Evolutionary conservation across 495 filamentous ascomycete species (phyloP).

Genomic region (Bryoglossum gracile): DNA sequence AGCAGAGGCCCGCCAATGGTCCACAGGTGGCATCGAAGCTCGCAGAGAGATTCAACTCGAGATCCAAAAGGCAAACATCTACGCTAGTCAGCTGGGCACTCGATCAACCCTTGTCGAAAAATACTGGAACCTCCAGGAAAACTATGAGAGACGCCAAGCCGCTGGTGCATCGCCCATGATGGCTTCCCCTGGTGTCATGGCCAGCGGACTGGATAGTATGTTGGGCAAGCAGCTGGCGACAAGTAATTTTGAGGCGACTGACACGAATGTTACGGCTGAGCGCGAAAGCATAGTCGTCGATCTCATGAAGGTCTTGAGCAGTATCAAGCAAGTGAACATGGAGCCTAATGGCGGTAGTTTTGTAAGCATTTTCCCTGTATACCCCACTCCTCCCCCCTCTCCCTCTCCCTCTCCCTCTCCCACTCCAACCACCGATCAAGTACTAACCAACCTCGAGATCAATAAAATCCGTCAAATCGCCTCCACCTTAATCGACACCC

Average conservation of each 20-base stretch:
- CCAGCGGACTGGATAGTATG: slow-evolving; percentile 24
- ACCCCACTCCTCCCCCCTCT: not conserved
- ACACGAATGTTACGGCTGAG: slow-evolving; percentile 55
- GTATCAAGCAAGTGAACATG: slow-evolving; percentile 71
- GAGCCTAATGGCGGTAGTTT: slow-evolving; percentile 74
- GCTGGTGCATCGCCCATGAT: slow-evolving; percentile 31
- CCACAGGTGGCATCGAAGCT: not conserved
- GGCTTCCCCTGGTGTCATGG: slow-evolving; percentile 14
- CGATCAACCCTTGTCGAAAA: slow-evolving; percentile 77
- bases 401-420: not conserved
- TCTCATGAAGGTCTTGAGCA: slow-evolving; percentile 59
- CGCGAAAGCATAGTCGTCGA: slow-evolving; percentile 69
- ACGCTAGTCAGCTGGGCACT: slow-evolving; percentile 64
- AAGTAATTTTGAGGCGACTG: slow-evolving; percentile 37
- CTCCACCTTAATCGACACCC: slow-evolving; percentile 60
- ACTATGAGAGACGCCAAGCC: slow-evolving; percentile 72
- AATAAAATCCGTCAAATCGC: slow-evolving; percentile 70
- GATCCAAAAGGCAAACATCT: slow-evolving; percentile 83
- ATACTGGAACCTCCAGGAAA: slow-evolving; percentile 40
- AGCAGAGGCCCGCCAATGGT: not conserved
- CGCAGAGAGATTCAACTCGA: slow-evolving; percentile 53
- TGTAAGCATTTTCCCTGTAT: slow-evolving; percentile 27
- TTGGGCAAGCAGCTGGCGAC: not conserved
- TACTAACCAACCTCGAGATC: slow-evolving; percentile 30
- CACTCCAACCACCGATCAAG: not conserved